These are phyloP conservation scores for Akanthomyces uredinophilus DNA, from an alignment of 2,329 filamentous ascomycete species.

Conservation along the genomic window DNA sequence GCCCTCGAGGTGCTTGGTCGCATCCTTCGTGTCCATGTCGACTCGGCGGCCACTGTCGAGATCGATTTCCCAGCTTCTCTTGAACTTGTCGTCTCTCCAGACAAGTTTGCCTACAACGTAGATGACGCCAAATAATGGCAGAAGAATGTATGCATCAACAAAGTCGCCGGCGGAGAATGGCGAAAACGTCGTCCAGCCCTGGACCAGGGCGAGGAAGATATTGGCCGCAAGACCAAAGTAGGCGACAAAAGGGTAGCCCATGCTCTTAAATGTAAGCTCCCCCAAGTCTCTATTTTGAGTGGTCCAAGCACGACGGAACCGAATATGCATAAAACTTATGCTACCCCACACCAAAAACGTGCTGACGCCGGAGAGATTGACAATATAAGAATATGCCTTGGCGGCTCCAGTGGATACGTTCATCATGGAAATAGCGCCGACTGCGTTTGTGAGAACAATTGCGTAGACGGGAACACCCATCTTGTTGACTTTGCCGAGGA, in stretches of 20 bases:
- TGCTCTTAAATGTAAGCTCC: slow-evolving; percentile 51
- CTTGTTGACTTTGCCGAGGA: slow-evolving; percentile 63
- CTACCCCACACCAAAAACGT: slow-evolving; percentile 68
- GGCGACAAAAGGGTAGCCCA: slow-evolving; percentile 52
- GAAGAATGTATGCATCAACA: slow-evolving; percentile 58
- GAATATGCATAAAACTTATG: slow-evolving; percentile 67
- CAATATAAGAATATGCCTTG: slow-evolving; percentile 62
- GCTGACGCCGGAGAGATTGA: slow-evolving; percentile 64
- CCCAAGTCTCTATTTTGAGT: slow-evolving; percentile 50
- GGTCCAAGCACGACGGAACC: slow-evolving; percentile 61
- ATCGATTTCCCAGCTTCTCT: slow-evolving; percentile 49
- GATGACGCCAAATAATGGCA: slow-evolving; percentile 55
- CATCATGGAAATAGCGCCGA: slow-evolving; percentile 70
- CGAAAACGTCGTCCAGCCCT: slow-evolving; percentile 56
- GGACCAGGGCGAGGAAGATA: slow-evolving; percentile 54
- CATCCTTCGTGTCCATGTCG: slow-evolving; percentile 45
- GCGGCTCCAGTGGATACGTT: slow-evolving; percentile 63
- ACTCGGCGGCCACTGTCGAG: slow-evolving; percentile 49
- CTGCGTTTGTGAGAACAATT: slow-evolving; percentile 64
- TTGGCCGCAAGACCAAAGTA: slow-evolving; percentile 56
- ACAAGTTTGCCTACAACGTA: slow-evolving; percentile 50
- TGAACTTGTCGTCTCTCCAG: slow-evolving; percentile 45
- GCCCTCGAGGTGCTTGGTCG: slow-evolving; percentile 26
- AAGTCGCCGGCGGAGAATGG: slow-evolving; percentile 56
- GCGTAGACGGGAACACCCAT: slow-evolving; percentile 57